A percentile compares a stretch with the other conserved stretches of the same genome.
Conservation (phyloP, 1,284 basidiomycete genomes). For the Trichosporon ovoides region DNA sequence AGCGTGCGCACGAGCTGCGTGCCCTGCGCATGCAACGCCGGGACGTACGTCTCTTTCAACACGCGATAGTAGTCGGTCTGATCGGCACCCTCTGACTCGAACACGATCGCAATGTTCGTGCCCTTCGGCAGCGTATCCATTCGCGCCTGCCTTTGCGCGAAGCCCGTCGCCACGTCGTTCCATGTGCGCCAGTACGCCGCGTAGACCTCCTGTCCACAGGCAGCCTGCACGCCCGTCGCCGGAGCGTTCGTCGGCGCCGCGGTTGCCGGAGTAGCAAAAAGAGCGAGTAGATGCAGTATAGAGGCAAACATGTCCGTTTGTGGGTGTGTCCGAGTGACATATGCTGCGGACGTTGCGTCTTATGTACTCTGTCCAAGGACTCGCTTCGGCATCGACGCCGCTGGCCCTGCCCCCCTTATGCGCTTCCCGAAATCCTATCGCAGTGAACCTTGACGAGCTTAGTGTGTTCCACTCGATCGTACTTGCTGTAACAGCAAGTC, state of each 20-base stretch:
- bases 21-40: slow-evolving; percentile 2
- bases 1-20: background rate
- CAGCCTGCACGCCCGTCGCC: background rate
- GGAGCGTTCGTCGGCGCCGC: background rate
- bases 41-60: background rate
- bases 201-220: background rate
- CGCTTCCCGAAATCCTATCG: too few relatives aligned
- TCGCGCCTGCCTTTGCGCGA: background rate
- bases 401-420: too few relatives aligned
- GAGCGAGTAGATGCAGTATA: background rate
- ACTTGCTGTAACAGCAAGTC: too few relatives aligned
- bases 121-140: slow-evolving; percentile 1
- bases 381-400: too few relatives aligned
- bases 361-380: background rate
- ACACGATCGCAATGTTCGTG: background rate
- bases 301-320: background rate
- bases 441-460: too few relatives aligned
- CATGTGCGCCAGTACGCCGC: slow-evolving; percentile 4
- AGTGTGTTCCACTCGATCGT: too few relatives aligned
- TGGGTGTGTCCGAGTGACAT: background rate
- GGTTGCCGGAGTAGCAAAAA: background rate
- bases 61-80: background rate
- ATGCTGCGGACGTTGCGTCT: background rate
- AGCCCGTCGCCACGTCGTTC: background rate
- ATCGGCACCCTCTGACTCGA: background rate